Evolutionary conservation across 2,329 filamentous ascomycete species (phyloP).

Genomic region (Aspergillus unguis): DNA sequence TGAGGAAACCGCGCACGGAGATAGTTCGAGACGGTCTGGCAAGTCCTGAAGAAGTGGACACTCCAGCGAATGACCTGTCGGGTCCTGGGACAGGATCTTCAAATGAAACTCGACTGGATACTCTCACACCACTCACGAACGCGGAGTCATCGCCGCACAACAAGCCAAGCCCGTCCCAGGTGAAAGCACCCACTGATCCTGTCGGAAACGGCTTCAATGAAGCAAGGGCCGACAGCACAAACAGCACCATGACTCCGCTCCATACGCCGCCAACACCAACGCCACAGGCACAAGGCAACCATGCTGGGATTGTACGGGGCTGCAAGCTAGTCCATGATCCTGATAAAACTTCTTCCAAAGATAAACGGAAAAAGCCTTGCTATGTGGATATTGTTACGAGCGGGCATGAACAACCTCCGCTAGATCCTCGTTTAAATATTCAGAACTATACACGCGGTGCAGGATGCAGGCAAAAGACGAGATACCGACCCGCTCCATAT

Average conservation of each 20-base stretch:
- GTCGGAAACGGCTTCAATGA: slow-evolving; percentile 26
- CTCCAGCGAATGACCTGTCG: slow-evolving; percentile 66
- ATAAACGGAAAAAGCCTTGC: slow-evolving; percentile 52
- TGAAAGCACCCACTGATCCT: slow-evolving; percentile 37
- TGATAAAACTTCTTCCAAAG: slow-evolving; percentile 54
- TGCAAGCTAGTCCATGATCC: slow-evolving; percentile 62
- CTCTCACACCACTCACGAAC: slow-evolving; percentile 64
- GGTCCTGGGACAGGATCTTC: slow-evolving; percentile 54
- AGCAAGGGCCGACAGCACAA: slow-evolving; percentile 26
- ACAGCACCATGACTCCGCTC: slow-evolving; percentile 39
- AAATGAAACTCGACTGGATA: slow-evolving; percentile 52
- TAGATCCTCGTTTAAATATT: slow-evolving; percentile 76
- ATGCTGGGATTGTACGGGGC: slow-evolving; percentile 53
- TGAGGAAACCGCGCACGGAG: slow-evolving; percentile 18
- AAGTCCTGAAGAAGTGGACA: slow-evolving; percentile 68
- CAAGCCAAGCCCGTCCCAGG: slow-evolving; percentile 55
- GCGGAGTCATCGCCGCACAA: slow-evolving; percentile 61
- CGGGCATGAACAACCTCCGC: slow-evolving; percentile 62
- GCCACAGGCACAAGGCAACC: slow-evolving; percentile 49
- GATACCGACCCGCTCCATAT: slow-evolving; percentile 74
- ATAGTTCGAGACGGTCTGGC: slow-evolving; percentile 68
- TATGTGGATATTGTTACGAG: slow-evolving; percentile 51
- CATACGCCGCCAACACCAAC: slow-evolving; percentile 46
- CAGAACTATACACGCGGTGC: slow-evolving; percentile 59
- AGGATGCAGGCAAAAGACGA: slow-evolving; percentile 64